Evolutionary conservation across 148 eudicot species (phyloP), one percentile per base, ranked within the genome.

Genomic region (Amaranthus palmeri): DNA sequence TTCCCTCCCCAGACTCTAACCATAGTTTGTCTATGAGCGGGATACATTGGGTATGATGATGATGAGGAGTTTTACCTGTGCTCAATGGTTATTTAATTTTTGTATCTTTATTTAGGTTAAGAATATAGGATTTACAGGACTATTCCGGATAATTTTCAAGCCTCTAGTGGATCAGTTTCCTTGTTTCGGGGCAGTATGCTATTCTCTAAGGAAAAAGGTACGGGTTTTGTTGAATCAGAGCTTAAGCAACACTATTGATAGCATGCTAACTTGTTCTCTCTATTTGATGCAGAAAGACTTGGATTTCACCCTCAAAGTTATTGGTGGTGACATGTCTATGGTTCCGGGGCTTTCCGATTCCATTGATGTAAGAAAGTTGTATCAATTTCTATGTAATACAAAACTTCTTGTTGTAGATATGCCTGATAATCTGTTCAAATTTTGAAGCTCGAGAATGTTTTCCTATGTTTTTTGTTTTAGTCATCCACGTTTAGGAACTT

Each of bases 291-390:
- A 92, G 97, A 90, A 77, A 85, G 77, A 88, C 66, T 78, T 92
- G 74, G 90, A 92, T 78, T 92, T 92, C 72, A 88, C 74, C 2
- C 86, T 92, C 42, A 92, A 92, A 83, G 90, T 92, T 67, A 58
- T 92, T 71, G 97, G 97, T 47, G 88, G 97, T 25, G 97, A 92
- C 25, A 58, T 92, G 74, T 84, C 91, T 69, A 25, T 93, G 46
- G 77, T 92, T 80, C 97, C 96, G 17, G 93, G 97, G 73, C 80
- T 92, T 75, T 90, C 97, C 58, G 88, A 85, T 75, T 86, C 92
- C 76, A 78, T 92, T 65, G 90, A 92, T 86, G 97, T 92, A 81
- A 83, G 84, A 36, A 49, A 54, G 57, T 55, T 12, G 6, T 41
- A 58, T 61, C 65, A 10, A 44, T 54, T 59, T n/a, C 7, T 6